phyloP scores from a whole-genome alignment of 2,329 filamentous ascomycete species.

The Ophiostoma triangulosporum region DNA sequence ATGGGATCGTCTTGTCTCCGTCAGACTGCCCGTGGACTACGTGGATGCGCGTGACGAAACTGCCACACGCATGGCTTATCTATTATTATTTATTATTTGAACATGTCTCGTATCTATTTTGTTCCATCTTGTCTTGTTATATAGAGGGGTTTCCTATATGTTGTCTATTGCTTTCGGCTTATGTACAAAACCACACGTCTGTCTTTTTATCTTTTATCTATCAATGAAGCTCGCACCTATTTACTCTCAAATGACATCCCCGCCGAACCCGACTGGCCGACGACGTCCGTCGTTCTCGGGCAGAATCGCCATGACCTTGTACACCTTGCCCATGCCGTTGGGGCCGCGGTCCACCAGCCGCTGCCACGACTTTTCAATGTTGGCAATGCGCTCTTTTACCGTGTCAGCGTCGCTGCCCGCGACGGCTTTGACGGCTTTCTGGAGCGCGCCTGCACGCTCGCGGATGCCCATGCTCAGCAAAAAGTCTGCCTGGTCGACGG shows the following conservation, averaged over 20 bases:
- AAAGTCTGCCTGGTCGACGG: conserved; percentile 73
- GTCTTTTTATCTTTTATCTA: background rate
- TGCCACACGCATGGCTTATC: too few relatives aligned
- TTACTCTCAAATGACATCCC: conserved; percentile 34
- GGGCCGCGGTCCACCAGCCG: conserved; percentile 71
- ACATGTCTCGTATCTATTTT: background rate
- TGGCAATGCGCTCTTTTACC: conserved; percentile 32
- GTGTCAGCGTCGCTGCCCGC: conserved; percentile 22
- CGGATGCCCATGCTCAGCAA: conserved; percentile 69
- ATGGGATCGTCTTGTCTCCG: background rate
- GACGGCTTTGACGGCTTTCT: conserved; percentile 42
- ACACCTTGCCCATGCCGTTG: conserved; percentile 84
- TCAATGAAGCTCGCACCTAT: background rate
- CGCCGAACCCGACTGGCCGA: conserved; percentile 84
- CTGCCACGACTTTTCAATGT: conserved; percentile 62
- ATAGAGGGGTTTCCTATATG: background rate
- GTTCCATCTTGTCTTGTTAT: background rate
- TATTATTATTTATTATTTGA: too few relatives aligned
- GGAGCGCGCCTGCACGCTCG: conserved; percentile 44
- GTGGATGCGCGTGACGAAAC: background rate
- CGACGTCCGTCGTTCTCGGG: conserved; percentile 64
- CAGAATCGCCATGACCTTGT: conserved; percentile 84
- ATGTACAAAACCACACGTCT: conserved; percentile 3
- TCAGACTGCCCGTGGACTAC: background rate
- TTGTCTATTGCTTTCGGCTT: background rate